phyloP scores from a whole-genome alignment of 257 asterid genomes.

The Nicotiana obtusifolia region DNA sequence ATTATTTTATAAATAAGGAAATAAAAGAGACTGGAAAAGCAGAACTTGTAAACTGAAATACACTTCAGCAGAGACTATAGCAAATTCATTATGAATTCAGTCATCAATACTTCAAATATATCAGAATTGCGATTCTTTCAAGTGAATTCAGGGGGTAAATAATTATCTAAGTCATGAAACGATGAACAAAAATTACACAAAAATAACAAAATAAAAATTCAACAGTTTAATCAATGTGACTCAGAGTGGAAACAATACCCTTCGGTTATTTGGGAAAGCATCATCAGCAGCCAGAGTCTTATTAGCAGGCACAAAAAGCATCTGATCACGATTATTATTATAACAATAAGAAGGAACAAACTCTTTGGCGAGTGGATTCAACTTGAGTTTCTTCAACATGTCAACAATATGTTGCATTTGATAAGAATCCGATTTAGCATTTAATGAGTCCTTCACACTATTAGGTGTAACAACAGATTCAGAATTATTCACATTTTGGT shows the following conservation, averaged over 20 bases:
- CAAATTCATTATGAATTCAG: background rate
- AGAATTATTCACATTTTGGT: slow-evolving; percentile 17
- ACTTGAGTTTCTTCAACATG: slow-evolving; percentile 62
- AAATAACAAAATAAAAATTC: slow-evolving; percentile 8
- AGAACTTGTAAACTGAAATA: background rate
- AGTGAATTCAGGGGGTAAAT: background rate
- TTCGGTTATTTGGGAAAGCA: slow-evolving; percentile 47
- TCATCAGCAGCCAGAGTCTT: slow-evolving; percentile 43
- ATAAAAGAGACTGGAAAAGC: background rate
- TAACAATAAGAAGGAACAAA: slow-evolving; percentile 68
- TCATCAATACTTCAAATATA: background rate
- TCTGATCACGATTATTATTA: slow-evolving; percentile 43
- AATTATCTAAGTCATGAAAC: background rate
- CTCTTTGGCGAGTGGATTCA: slow-evolving; percentile 92
- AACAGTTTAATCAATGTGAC: background rate
- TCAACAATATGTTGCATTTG: slow-evolving; percentile 65
- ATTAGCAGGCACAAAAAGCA: slow-evolving; percentile 38
- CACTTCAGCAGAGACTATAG: background rate
- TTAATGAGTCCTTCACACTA: slow-evolving; percentile 40
- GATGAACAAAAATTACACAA: background rate
- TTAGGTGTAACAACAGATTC: slow-evolving; percentile 17
- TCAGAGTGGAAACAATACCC: slow-evolving; percentile 40
- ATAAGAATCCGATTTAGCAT: slow-evolving; percentile 44
- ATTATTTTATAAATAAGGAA: background rate
- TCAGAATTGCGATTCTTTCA: background rate